phyloP scores from a whole-genome alignment of 768 basidiomycete genomes.

The Cystobasidium ongulense region DNA sequence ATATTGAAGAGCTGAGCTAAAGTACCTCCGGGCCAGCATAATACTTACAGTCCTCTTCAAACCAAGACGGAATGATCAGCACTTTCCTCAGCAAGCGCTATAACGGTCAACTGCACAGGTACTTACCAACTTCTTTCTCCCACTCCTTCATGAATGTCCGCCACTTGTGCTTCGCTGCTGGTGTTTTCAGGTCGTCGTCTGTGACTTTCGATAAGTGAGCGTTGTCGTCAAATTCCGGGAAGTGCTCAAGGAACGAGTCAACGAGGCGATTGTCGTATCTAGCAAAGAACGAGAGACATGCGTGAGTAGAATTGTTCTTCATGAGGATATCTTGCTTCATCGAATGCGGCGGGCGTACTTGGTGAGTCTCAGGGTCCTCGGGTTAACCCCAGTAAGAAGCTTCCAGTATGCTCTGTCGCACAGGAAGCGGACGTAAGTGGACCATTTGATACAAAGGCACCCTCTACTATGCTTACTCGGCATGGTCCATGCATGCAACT shows the following conservation, averaged over 20 bases:
- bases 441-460: not conserved
- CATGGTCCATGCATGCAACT: constrained; percentile 31
- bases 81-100: too few species aligned
- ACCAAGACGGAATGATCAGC: not conserved
- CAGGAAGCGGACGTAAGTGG: too few species aligned
- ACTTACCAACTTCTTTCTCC: constrained; percentile 42
- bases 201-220: constrained; percentile 57
- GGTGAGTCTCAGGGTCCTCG: constrained; percentile 16
- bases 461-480: not conserved
- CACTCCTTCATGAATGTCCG: constrained; percentile 72
- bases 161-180: constrained; percentile 81
- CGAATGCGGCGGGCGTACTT: too few species aligned
- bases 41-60: not conserved
- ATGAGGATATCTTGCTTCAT: too few species aligned
- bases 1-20: not conserved
- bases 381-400: constrained; percentile 9
- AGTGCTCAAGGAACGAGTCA: constrained; percentile 61
- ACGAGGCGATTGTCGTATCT: constrained; percentile 88
- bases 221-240: constrained; percentile 62
- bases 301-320: too few species aligned
- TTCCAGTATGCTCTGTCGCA: constrained; percentile 28
- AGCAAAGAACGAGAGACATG: not conserved
- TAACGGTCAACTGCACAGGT: not conserved
- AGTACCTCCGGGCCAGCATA: not conserved
- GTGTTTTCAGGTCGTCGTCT: constrained; percentile 77